Conservation (phyloP, 805 yeast species). For the Saturnispora kantuleensis region DNA sequence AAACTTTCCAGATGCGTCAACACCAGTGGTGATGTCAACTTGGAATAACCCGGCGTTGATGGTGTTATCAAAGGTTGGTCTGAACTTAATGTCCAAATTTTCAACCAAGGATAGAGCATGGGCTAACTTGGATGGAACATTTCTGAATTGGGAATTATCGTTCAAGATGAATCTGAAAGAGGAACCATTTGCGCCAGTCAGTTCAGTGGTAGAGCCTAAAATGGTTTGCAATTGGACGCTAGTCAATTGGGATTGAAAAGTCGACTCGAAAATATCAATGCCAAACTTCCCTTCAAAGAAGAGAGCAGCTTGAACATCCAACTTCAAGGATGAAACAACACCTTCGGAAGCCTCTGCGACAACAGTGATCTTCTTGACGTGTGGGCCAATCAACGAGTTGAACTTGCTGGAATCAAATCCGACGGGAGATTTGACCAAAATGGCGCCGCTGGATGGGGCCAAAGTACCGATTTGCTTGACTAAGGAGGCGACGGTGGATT, state of each 20-base stretch:
- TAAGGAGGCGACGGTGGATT: constrained; percentile 45
- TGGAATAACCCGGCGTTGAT: constrained; percentile 68
- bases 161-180: constrained; percentile 54
- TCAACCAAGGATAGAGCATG: constrained; percentile 60
- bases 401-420: constrained; percentile 68
- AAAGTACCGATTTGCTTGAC: constrained; percentile 30
- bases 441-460: constrained; percentile 39
- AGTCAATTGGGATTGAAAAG: constrained; percentile 25
- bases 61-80: constrained; percentile 63
- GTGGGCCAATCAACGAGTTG: constrained; percentile 44
- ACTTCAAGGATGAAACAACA: constrained; percentile 37
- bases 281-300: constrained; percentile 37
- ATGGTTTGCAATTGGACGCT: constrained; percentile 24
- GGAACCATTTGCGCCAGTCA: constrained; percentile 16
- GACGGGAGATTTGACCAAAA: constrained; percentile 64
- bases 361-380: constrained; percentile 54
- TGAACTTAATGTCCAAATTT: constrained; percentile 39
- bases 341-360: constrained; percentile 42
- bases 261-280: constrained; percentile 41
- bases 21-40: constrained; percentile 40
- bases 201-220: constrained; percentile 2
- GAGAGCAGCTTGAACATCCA: constrained; percentile 66
- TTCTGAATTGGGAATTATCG: constrained; percentile 48
- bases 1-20: constrained; percentile 40
- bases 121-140: constrained; percentile 55